Conservation (phyloP, 352 stramenopile genomes). For the Pseudoperonospora humuli region DNA sequence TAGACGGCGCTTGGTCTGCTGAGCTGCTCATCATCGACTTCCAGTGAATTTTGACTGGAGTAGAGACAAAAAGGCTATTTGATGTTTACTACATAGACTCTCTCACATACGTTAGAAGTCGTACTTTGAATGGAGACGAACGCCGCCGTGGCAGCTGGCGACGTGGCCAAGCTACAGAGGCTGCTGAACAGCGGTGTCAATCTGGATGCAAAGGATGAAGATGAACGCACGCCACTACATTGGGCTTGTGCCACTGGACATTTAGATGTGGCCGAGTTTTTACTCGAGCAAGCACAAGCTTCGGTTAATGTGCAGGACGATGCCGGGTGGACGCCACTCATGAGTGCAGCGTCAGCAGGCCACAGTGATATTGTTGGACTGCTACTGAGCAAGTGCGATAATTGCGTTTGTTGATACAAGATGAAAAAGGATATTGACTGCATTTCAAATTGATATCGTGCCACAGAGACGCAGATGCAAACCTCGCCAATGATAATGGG, state of each 20-base stretch:
- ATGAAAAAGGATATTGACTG: too few species aligned
- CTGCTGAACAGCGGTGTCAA: conserved; percentile 23
- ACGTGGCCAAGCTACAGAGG: conserved; percentile 25
- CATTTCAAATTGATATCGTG: neutral
- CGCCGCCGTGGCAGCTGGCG: conserved; percentile 19
- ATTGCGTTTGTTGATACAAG: too few species aligned
- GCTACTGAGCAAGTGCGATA: conserved; percentile 44
- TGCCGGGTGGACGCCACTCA: conserved; percentile 65
- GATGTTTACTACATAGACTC: conserved; percentile 29
- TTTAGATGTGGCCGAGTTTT: conserved; percentile 51
- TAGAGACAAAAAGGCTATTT: neutral
- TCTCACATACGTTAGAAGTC: too few species aligned
- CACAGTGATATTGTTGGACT: conserved; percentile 46
- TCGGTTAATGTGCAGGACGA: conserved; percentile 61
- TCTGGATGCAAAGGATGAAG: conserved; percentile 55
- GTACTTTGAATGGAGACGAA: too few species aligned
- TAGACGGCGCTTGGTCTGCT: conserved; percentile 1
- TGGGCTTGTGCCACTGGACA: conserved; percentile 45
- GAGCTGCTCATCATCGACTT: conserved; percentile 12
- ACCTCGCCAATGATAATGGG: conserved; percentile 61
- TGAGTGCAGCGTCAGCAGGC: conserved; percentile 62
- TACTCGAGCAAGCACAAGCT: conserved; percentile 31
- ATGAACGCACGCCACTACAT: conserved; percentile 64
- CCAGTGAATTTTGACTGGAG: too few species aligned
- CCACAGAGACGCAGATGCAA: conserved; percentile 43